Percentiles rank a stretch among this genome's conserved stretches.
Conservation (phyloP, 2,329 filamentous ascomycete species). For the Parasarocladium wereldwijsianum region DNA sequence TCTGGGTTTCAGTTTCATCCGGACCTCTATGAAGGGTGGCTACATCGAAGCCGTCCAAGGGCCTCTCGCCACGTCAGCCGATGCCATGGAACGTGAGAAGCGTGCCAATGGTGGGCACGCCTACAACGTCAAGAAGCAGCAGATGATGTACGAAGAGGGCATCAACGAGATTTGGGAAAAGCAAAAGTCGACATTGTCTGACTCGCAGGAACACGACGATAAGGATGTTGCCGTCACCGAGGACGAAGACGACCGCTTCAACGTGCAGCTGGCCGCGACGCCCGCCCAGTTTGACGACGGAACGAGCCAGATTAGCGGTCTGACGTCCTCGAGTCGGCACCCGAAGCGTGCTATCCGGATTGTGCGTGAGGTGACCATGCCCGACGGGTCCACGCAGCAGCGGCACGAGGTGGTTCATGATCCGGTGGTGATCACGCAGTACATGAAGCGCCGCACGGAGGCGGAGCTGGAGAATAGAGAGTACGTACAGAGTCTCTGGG, state of each 20-base stretch:
- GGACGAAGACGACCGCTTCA: conserved; percentile 54
- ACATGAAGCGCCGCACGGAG: conserved; percentile 63
- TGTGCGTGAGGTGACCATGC: conserved; percentile 39
- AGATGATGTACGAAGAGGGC: conserved; percentile 79
- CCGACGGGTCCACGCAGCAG: conserved; percentile 38
- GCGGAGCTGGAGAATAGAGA: conserved; percentile 59
- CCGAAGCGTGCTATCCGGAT: conserved; percentile 59
- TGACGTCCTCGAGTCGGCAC: conserved; percentile 49
- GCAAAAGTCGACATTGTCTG: conserved; percentile 65
- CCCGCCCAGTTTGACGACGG: conserved; percentile 63
- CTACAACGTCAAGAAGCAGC: conserved; percentile 93
- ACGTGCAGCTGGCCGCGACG: conserved; percentile 54
- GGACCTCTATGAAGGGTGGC: conserved; percentile 96
- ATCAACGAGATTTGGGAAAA: conserved; percentile 88
- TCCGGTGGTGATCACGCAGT: conserved; percentile 75
- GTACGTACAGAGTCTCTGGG: no score
- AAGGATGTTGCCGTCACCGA: conserved; percentile 42
- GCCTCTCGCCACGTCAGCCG: conserved; percentile 52
- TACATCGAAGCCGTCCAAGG: conserved; percentile 69
- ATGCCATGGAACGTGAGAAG: conserved; percentile 76
- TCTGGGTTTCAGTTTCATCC: conserved; percentile 91
- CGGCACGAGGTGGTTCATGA: conserved; percentile 62
- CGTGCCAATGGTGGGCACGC: conserved; percentile 86
- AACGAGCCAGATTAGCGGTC: conserved; percentile 60
- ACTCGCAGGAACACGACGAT: conserved; percentile 52